Evolutionary conservation across 2,329 filamentous ascomycete genomes (phyloP), one percentile per base, ranked within the genome.

Genomic region (Hypoxylon sp.): DNA sequence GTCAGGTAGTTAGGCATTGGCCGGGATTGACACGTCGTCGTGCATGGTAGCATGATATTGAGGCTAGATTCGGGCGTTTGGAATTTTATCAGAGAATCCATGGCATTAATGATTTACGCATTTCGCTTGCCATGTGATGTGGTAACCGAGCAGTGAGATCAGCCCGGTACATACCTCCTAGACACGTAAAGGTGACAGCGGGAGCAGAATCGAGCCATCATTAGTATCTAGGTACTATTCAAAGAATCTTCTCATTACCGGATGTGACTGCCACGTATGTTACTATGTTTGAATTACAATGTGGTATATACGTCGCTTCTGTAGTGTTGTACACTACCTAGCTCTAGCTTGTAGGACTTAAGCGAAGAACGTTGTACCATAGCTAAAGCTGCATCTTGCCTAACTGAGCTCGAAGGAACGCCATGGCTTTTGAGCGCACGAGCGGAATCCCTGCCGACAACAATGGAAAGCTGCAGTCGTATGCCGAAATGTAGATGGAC

Each of bases 291-390:
- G n/a, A 17, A 40, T 40, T 6, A n/a, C 14, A 40, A 55, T 55
- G 53, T 44, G 22, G 53, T 46, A 56, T 56, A 56, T 25, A 33
- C n/a, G 27, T 46, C 35, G 53, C n/a, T 44, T 14, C 35, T n/a
- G 35, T 33, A 40, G 20, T 17, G 22, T 55, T 8, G 20, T 20
- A 20, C 20, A 20, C 20, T 20, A 20, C 20, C 20, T 20, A 20
- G 20, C 20, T 20, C 20, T 20, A 20, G 20, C 37, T 44, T 44
- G 30, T 14, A 56, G 13, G 17, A 22, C 7, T 44, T 22, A 44
- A 44, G 40, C 40, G 40, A 44, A 22, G 40, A 44, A 22, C n/a
- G 17, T 44, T 17, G 37, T n/a, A 44, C 10, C 11, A 25, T 42
- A 11, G 35, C 30, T 31, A 13, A 35, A 31, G 22, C 31, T 46